Evolutionary conservation across 345 rosid species (phyloP), one percentile per base, ranked within the genome.

Genomic region (Viola odorata): DNA sequence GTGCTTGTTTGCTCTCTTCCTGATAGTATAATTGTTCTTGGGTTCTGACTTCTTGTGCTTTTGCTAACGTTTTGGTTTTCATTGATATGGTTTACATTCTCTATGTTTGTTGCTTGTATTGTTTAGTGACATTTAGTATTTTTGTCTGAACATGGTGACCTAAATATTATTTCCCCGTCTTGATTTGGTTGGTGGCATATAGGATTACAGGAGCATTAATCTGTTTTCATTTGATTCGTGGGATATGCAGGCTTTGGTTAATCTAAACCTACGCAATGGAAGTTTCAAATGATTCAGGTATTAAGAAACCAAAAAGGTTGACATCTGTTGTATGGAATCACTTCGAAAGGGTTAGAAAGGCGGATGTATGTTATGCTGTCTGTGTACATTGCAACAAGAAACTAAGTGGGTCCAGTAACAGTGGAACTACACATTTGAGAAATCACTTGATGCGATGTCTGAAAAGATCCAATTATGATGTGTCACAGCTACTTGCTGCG

Each of bases 311-410:
- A 1, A 92, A 89, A 82, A 82, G 94, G 69, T 77, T 89, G 69
- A 89, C 98, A 45, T 92, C 96, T 69, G 83, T 92, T 51, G 96
- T 89, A 6, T 89, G 96, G 96, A 84, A 92, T 73, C 94, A 92
- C 86, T 89, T 89, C 64, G 94, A 89, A 73, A 83, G 96, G 72
- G 80, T 92, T 59, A 85, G 85, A 64, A 92, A 89, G 67, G 91
- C 91, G 32, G 96, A 92, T 68, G 72, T 85, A n/a, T 92, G 89
- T 58, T 84, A 89, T 73, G 98, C 91, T 59, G 85, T 89, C 32
- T 92, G 96, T 63, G 75, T 84, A 41, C 96, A 89, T 41, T 92
- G 98, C 62, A 83, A 89, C 68, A 92, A 92, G 82, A 85, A 80
- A 73, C 95, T 84, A 64, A 92, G 96, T 50, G 98, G 98, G 13